phyloP scores from a whole-genome alignment of 352 stramenopile genomes.

The Phytophthora citrophthora region DNA sequence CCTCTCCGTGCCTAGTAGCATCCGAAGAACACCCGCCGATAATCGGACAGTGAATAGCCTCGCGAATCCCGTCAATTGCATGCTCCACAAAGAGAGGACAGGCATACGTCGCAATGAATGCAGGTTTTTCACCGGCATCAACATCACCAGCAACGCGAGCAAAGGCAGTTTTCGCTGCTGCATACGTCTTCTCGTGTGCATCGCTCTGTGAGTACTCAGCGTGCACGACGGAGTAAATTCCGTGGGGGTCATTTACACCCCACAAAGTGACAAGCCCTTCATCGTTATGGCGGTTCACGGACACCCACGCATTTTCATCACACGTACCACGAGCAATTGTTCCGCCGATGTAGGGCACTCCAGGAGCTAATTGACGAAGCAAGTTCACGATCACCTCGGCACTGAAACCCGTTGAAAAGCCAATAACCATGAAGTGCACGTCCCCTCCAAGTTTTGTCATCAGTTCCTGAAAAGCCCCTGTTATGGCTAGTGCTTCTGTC shows the following conservation, averaged over 20 bases:
- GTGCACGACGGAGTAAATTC: conserved; percentile 84
- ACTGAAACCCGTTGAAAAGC: conserved; percentile 85
- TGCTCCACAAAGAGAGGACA: conserved; percentile 85
- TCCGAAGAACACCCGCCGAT: conserved; percentile 87
- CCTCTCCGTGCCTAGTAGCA: conserved; percentile 72
- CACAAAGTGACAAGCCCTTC: conserved; percentile 85
- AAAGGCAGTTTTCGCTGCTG: conserved; percentile 71
- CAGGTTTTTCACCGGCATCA: conserved; percentile 72
- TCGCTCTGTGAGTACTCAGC: conserved; percentile 83
- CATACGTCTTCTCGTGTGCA: conserved; percentile 79
- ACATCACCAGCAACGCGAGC: conserved; percentile 58
- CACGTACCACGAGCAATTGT: conserved; percentile 87
- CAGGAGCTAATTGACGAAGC: conserved; percentile 75
- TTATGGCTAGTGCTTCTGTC: conserved; percentile 77
- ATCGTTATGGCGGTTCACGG: conserved; percentile 85
- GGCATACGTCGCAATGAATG: conserved; percentile 83
- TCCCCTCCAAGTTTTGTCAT: conserved; percentile 79
- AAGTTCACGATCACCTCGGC: conserved; percentile 76
- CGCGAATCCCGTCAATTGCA: conserved; percentile 82
- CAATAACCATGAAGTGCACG: conserved; percentile 87
- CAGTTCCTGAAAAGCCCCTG: conserved; percentile 78
- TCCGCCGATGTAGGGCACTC: conserved; percentile 84
- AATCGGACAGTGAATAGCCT: conserved; percentile 81
- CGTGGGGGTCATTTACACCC: conserved; percentile 86
- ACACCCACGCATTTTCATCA: conserved; percentile 89